Evolutionary conservation across 1,284 basidiomycete genomes (phyloP).

Genomic region (Kalmanozyma brasiliensis): DNA sequence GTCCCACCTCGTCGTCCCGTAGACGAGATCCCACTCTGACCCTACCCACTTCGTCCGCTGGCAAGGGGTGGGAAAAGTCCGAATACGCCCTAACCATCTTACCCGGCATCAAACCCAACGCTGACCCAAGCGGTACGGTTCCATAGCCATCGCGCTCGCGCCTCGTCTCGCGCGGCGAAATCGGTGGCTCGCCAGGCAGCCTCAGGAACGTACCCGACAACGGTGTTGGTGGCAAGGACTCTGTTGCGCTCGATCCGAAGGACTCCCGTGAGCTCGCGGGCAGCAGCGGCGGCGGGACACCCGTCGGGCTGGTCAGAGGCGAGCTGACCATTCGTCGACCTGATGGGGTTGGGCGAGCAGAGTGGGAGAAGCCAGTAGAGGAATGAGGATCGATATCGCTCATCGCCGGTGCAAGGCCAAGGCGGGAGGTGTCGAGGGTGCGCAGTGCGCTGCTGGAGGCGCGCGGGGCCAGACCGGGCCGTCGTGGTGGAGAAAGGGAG

Average conservation of each 20-base stretch:
- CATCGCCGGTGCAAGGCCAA: slow-evolving; percentile 1
- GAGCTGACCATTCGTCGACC: too few species aligned
- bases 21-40: too few species aligned
- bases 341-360: too few species aligned
- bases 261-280: slow-evolving; percentile 33
- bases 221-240: slow-evolving; percentile 42
- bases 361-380: slow-evolving; percentile 39
- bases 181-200: slow-evolving; percentile 16
- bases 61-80: slow-evolving; percentile 11
- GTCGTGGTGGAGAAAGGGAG: slow-evolving; percentile 16
- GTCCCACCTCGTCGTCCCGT: not conserved
- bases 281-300: slow-evolving; percentile 31
- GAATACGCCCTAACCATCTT: slow-evolving; percentile 39
- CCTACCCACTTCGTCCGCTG: slow-evolving; percentile 5
- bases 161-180: slow-evolving; percentile 16
- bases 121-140: slow-evolving; percentile 12
- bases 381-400: slow-evolving; percentile 34
- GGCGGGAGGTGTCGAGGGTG: slow-evolving; percentile 1
- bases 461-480: slow-evolving; percentile 24
- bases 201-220: slow-evolving; percentile 34
- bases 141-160: slow-evolving; percentile 5
- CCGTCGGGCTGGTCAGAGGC: too few species aligned
- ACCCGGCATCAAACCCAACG: slow-evolving; percentile 33
- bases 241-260: slow-evolving; percentile 28
- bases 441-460: slow-evolving; percentile 33